Evolutionary conservation across 75 land plant species (phyloP), one percentile per base, ranked within the genome.

Genomic region (Cryptomeria japonica): DNA sequence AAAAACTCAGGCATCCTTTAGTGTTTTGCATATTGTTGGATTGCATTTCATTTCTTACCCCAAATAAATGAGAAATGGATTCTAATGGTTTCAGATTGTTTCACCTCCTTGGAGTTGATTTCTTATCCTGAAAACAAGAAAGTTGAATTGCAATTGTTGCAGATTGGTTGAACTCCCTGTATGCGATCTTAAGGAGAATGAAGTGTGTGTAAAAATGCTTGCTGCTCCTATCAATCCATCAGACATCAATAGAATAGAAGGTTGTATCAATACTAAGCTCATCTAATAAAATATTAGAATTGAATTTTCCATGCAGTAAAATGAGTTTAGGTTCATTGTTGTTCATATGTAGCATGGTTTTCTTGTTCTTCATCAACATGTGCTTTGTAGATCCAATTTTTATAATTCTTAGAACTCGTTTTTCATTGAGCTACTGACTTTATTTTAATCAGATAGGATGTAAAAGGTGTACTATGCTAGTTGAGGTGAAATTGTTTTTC

Each of bases 201-300:
- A 97, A 51, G 95, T 97, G 15, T 96, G 98, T 86, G 99, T 97
- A 75, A 94, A 93, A 72, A 98, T 98, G 99, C 90, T 98, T 68
- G 99, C 99, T 72, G 94, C 99, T 85, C 99, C 99, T 15, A 98
- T 98, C 76, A 96, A 98, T 87, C 99, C 99, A 19, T 98, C 99
- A 37, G 99, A 98, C 88, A 95, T 98, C 85, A 98, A 98, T 85
- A 88, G 96, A 64, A 97, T 98, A 38, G 95, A 98, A 98, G 99
- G 99, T 96, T 44, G 58, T 58, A 82, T 82, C 15, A 82, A 82
- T 46, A 44, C 84, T 44, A 82, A 82, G 53, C 34, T 42, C 32
- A 82, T n/a, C 28, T n/a, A 82, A n/a, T 82, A 44, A 44, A 80
- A 44, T 13, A 82, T 82, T 44, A 8, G 51, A 46, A 82, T 82